phyloP scores from a whole-genome alignment of 2,329 filamentous ascomycete species.

The Chaetomium sp. region DNA sequence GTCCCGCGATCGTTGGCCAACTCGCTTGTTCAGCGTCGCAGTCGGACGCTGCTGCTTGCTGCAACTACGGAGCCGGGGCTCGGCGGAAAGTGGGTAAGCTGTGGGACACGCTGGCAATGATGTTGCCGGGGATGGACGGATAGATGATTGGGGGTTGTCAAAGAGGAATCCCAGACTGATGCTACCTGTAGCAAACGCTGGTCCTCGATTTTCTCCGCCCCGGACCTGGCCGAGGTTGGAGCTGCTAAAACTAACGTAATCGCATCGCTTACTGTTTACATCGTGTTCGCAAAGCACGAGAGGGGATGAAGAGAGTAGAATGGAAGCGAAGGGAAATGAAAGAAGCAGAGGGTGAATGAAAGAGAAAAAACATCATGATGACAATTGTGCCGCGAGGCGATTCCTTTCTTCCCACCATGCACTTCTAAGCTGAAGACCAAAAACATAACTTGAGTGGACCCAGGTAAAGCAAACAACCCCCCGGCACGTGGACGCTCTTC shows the following conservation, averaged over 20 bases:
- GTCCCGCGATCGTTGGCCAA: neutral
- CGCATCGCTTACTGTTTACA: constrained; percentile 4
- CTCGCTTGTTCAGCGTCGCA: neutral
- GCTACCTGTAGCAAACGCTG: constrained; percentile 5
- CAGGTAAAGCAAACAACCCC: constrained; percentile 6
- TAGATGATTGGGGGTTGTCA: neutral
- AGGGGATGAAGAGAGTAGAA: neutral
- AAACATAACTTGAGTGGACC: neutral
- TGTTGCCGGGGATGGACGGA: neutral
- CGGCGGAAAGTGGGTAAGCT: constrained; percentile 4
- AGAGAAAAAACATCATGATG: neutral
- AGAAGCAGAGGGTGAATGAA: neutral
- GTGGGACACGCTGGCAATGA: neutral
- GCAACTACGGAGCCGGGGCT: neutral
- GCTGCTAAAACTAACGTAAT: neutral
- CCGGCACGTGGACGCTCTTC: neutral
- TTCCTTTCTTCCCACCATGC: constrained; percentile 20
- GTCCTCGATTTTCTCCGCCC: constrained; percentile 5
- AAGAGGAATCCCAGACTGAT: constrained; percentile 1
- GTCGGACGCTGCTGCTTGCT: neutral
- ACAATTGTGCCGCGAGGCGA: constrained; percentile 26
- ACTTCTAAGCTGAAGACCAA: constrained; percentile 12
- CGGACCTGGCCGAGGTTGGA: neutral
- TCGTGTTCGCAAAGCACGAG: neutral
- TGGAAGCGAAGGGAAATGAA: neutral